Percentiles rank a stretch among this genome's conserved stretches.
Evolutionary conservation across 768 basidiomycete genomes (phyloP).

Genomic region (Hygrophorus pudorinus): DNA sequence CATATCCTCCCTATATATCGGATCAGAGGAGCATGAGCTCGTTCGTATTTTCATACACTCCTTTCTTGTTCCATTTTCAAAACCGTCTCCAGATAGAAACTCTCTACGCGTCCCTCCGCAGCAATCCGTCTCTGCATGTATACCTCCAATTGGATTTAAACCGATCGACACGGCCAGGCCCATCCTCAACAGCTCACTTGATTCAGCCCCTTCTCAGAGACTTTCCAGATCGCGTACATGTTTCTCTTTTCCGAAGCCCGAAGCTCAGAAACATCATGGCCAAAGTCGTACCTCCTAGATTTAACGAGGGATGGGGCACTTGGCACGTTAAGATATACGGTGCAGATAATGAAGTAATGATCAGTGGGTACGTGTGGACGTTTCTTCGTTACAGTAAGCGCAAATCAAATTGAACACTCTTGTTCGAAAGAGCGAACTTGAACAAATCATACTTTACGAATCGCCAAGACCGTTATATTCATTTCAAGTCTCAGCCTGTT

Average conservation of each 20-base stretch:
- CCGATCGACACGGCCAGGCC: slow-evolving; percentile 65
- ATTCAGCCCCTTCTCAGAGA: slow-evolving; percentile 66
- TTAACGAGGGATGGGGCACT: slow-evolving; percentile 98
- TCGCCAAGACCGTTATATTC: slow-evolving; percentile 90
- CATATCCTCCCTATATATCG: slow-evolving; percentile 86
- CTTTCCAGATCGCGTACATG: slow-evolving; percentile 62
- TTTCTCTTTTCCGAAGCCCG: slow-evolving; percentile 84
- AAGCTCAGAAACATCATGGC: slow-evolving; percentile 68
- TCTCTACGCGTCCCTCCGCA: slow-evolving; percentile 47
- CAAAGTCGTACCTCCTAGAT: slow-evolving; percentile 76
- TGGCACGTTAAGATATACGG: slow-evolving; percentile 98
- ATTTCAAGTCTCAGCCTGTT: slow-evolving; percentile 46
- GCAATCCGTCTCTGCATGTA: slow-evolving; percentile 53
- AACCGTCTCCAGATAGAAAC: slow-evolving; percentile 51
- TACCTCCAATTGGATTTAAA: slow-evolving; percentile 74
- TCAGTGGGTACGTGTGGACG: slow-evolving; percentile 63
- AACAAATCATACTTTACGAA: slow-evolving; percentile 90
- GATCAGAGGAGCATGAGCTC: slow-evolving; percentile 66
- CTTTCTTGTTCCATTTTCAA: neutral
- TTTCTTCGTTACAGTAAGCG: neutral
- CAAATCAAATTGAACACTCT: neutral
- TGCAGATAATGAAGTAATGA: slow-evolving; percentile 83
- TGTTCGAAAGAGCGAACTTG: slow-evolving; percentile 92
- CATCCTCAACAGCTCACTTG: slow-evolving; percentile 53
- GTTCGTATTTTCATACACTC: slow-evolving; percentile 34